phyloP scores from a whole-genome alignment of 2,329 filamentous ascomycete species.

The Ophiostoma angusticollis region DNA sequence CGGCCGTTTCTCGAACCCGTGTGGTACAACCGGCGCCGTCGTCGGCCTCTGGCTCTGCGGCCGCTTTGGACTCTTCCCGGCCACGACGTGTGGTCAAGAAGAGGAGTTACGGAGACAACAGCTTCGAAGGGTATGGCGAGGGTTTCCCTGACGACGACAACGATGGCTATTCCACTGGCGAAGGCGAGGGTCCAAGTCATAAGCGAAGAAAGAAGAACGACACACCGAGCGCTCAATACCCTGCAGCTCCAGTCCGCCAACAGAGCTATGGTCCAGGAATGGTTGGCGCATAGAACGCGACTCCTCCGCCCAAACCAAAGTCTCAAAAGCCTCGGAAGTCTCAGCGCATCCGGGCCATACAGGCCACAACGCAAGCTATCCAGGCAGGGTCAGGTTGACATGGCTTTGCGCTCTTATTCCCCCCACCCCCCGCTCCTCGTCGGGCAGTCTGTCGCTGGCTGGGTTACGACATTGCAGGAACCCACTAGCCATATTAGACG shows the following conservation, averaged over 20 bases:
- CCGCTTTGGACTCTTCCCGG: slow-evolving; percentile 34
- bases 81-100: slow-evolving; percentile 59
- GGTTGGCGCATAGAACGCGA: slow-evolving; percentile 36
- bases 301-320: no score
- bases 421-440: no score
- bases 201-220: slow-evolving; percentile 54
- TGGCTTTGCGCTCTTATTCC: no score
- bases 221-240: slow-evolving; percentile 28
- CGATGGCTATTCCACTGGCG: slow-evolving; percentile 57
- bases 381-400: no score
- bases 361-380: no score
- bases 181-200: slow-evolving; percentile 44
- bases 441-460: no score
- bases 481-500: no score
- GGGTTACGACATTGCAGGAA: no score
- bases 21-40: slow-evolving; percentile 18
- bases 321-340: no score
- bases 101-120: slow-evolving; percentile 61
- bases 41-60: slow-evolving; percentile 22
- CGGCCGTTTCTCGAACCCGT: slow-evolving; percentile 24
- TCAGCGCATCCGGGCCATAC: no score
- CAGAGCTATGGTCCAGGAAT: slow-evolving; percentile 46
- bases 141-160: slow-evolving; percentile 56
- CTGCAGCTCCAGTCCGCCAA: slow-evolving; percentile 31
- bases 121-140: slow-evolving; percentile 63